Base-by-base conservation (phyloP, 768 basidiomycete species). In the Hygrocybe punicea region DNA sequence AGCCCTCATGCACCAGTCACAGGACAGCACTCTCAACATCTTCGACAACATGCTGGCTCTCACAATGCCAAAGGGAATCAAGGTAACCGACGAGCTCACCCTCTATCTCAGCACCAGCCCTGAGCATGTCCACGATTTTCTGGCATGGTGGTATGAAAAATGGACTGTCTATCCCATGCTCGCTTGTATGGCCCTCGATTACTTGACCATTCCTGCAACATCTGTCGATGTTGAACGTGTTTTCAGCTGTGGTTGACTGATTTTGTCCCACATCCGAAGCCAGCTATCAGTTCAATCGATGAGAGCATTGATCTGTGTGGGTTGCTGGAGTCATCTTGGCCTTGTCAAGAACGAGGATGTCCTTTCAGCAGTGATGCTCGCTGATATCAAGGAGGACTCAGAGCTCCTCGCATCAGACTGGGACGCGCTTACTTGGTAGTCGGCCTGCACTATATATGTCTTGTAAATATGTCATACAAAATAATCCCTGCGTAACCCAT, bases 161-260 rank as follows among this genome's bases (percentile, higher is more conserved):
- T 50, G 53, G 2, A 34, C 17, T 6, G 16, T 44, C 10, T 69
- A 63, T 48, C 65, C 67, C 3, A 40, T 44, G 1, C 62, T 69
- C 6, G 60, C 64, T 10, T 51, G 59, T 0, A 71, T 73, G 71
- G 71, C 66, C 6, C 53, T 70, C 0, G 61, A 71, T 37, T 69
- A 69, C 35, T 56, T 69, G n/a, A 9, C 36, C 36, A 39, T 39
- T 39, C 36, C 42, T 67, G 66, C 64, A 4, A 65, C 67, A 5
- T 69, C 68, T 11, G 60, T 67, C 17, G 63, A 62, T 59, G 65
- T 70, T 21, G 64, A 70, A 54, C 60, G 62, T 2, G 53, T 67
- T 33, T 70, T 69, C 60, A 66, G 64, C 56, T 44, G 55, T 23
- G 68, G 65, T 1, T 60, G 58, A 1, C 61, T 66, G 2, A 23